Conservation (phyloP, 1,284 basidiomycete genomes). For the Malassezia sp. region DNA sequence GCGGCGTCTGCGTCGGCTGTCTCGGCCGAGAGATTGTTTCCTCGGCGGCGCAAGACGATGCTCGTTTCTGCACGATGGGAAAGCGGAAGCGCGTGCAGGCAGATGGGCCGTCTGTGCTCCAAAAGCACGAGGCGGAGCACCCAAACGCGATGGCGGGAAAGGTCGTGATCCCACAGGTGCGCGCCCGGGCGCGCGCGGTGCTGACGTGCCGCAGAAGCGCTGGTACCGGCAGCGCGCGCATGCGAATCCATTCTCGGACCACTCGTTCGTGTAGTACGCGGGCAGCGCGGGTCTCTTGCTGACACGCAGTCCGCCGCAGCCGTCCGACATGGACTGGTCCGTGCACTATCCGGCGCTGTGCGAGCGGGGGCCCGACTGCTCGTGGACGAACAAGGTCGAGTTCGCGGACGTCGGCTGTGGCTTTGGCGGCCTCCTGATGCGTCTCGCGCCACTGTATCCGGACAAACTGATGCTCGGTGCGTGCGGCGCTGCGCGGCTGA, state of each 20-base stretch:
- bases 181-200: background rate
- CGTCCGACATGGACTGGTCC: conserved; percentile 70
- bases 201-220: conserved; percentile 62
- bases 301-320: conserved; percentile 58
- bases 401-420: conserved; percentile 97
- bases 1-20: background rate
- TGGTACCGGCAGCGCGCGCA: conserved; percentile 95
- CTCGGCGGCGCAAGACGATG: background rate
- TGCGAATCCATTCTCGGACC: conserved; percentile 96
- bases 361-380: conserved; percentile 28
- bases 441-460: conserved; percentile 80
- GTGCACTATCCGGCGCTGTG: conserved; percentile 68
- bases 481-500: too few relatives aligned
- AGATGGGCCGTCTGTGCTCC: conserved; percentile 21
- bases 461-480: conserved; percentile 87
- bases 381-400: conserved; percentile 57
- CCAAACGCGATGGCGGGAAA: conserved; percentile 28
- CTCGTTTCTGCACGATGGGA: conserved; percentile 7
- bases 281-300: background rate
- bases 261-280: conserved; percentile 65
- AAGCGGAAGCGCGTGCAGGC: conserved; percentile 15
- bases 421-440: conserved; percentile 84
- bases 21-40: conserved; percentile 2
- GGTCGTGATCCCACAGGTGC: conserved; percentile 21
- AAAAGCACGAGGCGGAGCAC: conserved; percentile 21